These are phyloP conservation scores for Suillus paluster DNA, from an alignment of 768 basidiomycete species.

Conservation along the genomic window DNA sequence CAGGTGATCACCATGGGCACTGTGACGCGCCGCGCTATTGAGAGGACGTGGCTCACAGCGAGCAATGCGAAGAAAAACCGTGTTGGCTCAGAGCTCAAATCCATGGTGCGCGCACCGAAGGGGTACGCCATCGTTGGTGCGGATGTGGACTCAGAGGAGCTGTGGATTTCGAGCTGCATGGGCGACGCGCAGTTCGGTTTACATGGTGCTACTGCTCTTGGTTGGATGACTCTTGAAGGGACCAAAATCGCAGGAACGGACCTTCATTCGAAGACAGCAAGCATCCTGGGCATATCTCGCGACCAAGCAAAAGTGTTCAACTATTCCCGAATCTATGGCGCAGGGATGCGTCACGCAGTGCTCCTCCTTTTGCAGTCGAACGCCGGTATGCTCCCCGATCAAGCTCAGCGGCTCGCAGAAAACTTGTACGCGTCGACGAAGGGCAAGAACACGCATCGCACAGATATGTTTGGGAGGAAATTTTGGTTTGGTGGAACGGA, in stretches of 20 bases:
- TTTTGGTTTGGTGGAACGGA: constrained; percentile 99
- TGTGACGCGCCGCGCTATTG: constrained; percentile 95
- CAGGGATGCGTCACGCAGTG: constrained; percentile 92
- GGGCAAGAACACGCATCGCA: constrained; percentile 82
- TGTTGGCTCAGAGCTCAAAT: constrained; percentile 97
- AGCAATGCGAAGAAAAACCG: constrained; percentile 98
- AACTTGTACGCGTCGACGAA: constrained; percentile 93
- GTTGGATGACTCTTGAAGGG: constrained; percentile 99
- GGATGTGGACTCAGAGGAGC: constrained; percentile 97
- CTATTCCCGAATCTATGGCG: constrained; percentile 98
- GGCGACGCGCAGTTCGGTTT: constrained; percentile 97
- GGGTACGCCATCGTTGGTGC: constrained; percentile 97
- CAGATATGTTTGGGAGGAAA: constrained; percentile 75
- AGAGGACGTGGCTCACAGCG: constrained; percentile 97
- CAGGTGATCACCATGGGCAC: constrained; percentile 99
- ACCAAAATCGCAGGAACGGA: constrained; percentile 95
- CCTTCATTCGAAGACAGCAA: constrained; percentile 94
- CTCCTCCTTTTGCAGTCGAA: constrained; percentile 87
- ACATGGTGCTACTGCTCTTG: constrained; percentile 95
- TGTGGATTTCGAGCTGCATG: constrained; percentile 99
- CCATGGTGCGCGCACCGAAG: constrained; percentile 93
- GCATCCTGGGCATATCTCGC: constrained; percentile 88
- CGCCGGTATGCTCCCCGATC: constrained; percentile 72
- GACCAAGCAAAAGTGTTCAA: constrained; percentile 99
- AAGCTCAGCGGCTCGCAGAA: constrained; percentile 81